Evolutionary conservation across 768 basidiomycete species (phyloP), one percentile per base, ranked within the genome.

Genomic region (Psilocybe tampanensis): DNA sequence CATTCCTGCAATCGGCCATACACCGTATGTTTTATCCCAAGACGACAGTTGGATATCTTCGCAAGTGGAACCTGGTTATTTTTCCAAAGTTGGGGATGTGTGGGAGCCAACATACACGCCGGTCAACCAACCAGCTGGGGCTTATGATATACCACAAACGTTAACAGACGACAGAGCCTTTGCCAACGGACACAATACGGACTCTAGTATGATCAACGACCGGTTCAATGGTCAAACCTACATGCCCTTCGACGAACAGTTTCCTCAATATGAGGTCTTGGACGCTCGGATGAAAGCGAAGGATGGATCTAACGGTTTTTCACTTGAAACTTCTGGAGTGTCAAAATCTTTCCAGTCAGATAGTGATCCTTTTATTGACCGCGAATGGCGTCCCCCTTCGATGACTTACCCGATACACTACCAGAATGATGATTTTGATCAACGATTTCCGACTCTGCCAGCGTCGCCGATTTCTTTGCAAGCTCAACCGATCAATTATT

Each of bases 331-430:
- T 17, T 55, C 53, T 32, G 53, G 32, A 64, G 70, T 65, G 19
- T 66, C 63, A 63, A 66, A 54, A 47, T 64, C 65, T 17, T 65
- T 67, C 50, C 66, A 67, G 54, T 79, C 80, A 5, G 83, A 85
- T 24, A 78, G 70, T 57, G 84, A 86, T 64, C 69, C 76, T 1
- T 78, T 78, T 60, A 59, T 83, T 58, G 82, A 81, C 34, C 78
- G 74, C 47, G 82, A 84, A 58, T 85, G 84, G 81, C 78, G 79
- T 43, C 58, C 61, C 55, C 53, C 61, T 24, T 36, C 60, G 55
- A 44, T 60, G 41, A 50, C 60, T 11, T 63, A 64, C 56, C 59
- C 55, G 17, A 58, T 26, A 33, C 53, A 50, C 22, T 59, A 58
- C 44, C 57, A 62, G 21, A 55, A 56, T 52, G 59, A 65, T 44